These are phyloP conservation scores for Lentinula sp. DNA, from an alignment of 768 basidiomycete genomes.

Conservation along the genomic window DNA sequence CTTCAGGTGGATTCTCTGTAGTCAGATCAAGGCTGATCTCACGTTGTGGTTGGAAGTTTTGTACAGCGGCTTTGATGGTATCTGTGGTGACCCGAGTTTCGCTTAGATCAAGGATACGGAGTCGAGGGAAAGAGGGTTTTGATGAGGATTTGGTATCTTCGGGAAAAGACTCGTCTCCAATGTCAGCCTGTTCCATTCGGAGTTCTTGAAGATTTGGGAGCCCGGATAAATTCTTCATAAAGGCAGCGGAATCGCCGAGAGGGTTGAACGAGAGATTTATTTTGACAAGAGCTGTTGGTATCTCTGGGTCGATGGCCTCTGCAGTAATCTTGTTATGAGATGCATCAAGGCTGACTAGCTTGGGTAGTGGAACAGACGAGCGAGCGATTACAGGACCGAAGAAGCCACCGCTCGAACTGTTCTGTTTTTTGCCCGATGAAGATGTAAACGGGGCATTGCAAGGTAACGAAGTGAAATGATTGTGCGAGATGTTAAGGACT, in stretches of 20 bases:
- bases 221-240: constrained; percentile 41
- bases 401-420: constrained; percentile 36
- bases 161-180: constrained; percentile 57
- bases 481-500: constrained; percentile 67
- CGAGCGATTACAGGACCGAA: constrained; percentile 60
- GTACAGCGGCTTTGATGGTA: constrained; percentile 38
- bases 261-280: constrained; percentile 67
- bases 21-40: constrained; percentile 50
- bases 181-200: constrained; percentile 46
- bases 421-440: neutral
- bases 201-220: constrained; percentile 54
- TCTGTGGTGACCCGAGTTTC: constrained; percentile 54
- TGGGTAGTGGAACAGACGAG: constrained; percentile 59
- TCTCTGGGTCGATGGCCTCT: constrained; percentile 37
- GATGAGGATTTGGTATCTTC: constrained; percentile 22
- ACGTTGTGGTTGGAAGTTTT: constrained; percentile 21
- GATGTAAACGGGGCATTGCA: constrained; percentile 54
- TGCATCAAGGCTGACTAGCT: constrained; percentile 55
- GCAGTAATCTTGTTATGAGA: constrained; percentile 65
- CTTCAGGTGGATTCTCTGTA: constrained; percentile 45
- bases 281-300: constrained; percentile 53
- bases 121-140: constrained; percentile 36
- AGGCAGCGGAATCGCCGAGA: constrained; percentile 29
- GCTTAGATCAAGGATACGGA: constrained; percentile 59
- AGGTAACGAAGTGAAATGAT: constrained; percentile 53